Percentiles rank a stretch among this genome's conserved stretches.
Evolutionary conservation across 495 filamentous ascomycete genomes (phyloP).

Genomic region (Lophiostoma macrostomum): DNA sequence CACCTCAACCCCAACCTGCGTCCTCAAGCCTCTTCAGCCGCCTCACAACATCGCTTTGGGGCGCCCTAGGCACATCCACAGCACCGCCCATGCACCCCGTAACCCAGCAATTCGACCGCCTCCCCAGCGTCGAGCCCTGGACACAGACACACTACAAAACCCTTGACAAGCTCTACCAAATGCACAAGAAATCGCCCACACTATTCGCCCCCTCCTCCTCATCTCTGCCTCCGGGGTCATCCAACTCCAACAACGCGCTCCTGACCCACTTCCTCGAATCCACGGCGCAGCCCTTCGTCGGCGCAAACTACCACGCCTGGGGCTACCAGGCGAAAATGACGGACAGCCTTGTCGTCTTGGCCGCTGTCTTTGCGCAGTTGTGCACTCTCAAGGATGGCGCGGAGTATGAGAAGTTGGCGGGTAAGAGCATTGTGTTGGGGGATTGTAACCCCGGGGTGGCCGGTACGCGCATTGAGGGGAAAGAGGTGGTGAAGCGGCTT

Average conservation of each 20-base stretch:
- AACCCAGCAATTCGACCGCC: conserved; percentile 8
- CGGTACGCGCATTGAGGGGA: conserved; percentile 17
- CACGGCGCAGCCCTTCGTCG: conserved; percentile 14
- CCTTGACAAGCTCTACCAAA: conserved; percentile 33
- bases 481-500: conserved; percentile 28
- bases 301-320: conserved; percentile 26
- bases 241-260: conserved; percentile 30
- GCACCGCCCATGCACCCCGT: conserved; percentile 20
- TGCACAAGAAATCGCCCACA: conserved; percentile 23
- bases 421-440: conserved; percentile 22
- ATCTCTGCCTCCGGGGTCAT: not conserved
- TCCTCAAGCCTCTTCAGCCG: conserved; percentile 23
- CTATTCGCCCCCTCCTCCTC: conserved; percentile 22
- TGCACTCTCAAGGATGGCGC: conserved; percentile 23
- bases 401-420: conserved; percentile 23
- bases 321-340: conserved; percentile 27
- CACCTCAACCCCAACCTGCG: not conserved
- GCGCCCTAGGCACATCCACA: conserved; percentile 12
- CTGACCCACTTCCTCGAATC: conserved; percentile 10
- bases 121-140: conserved; percentile 36
- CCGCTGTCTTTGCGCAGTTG: conserved; percentile 30
- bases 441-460: conserved; percentile 7
- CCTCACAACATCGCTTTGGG: conserved; percentile 26
- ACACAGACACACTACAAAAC: conserved; percentile 37
- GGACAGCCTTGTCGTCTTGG: conserved; percentile 25